Conservation (phyloP, 345 rosid species). For the Barbarea vulgaris region DNA sequence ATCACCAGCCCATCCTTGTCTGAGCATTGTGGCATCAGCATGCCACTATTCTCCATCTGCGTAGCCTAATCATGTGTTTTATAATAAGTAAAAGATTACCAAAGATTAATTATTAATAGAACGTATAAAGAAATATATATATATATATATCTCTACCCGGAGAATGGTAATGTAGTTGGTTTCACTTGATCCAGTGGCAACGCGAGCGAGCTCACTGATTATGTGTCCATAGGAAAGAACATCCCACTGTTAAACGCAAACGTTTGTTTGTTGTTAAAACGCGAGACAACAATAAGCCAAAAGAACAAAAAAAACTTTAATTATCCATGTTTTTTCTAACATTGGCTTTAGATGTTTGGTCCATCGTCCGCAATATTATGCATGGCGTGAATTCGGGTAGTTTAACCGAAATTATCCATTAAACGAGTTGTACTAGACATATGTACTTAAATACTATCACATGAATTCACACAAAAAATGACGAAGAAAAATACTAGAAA, state of each 20-base stretch:
- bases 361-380: neutral
- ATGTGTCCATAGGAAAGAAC: slow-evolving; percentile 49
- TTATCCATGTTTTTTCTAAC: neutral
- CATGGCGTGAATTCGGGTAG: neutral
- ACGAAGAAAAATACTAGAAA: too few species aligned
- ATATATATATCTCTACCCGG: too few species aligned
- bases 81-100: neutral
- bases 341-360: neutral
- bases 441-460: neutral
- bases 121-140: neutral
- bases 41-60: neutral
- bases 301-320: neutral
- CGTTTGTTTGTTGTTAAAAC: neutral
- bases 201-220: slow-evolving; percentile 49
- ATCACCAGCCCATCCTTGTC: slow-evolving; percentile 42
- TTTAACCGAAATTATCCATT: neutral
- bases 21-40: neutral
- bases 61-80: slow-evolving; percentile 17
- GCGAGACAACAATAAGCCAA: neutral
- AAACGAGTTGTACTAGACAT: neutral
- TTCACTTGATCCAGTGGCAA: slow-evolving; percentile 50
- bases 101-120: neutral
- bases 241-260: slow-evolving; percentile 69
- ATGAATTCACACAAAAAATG: too few species aligned
- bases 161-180: slow-evolving; percentile 56